phyloP scores from a whole-genome alignment of 169 alveolate species.

The Babesia caballi region DNA sequence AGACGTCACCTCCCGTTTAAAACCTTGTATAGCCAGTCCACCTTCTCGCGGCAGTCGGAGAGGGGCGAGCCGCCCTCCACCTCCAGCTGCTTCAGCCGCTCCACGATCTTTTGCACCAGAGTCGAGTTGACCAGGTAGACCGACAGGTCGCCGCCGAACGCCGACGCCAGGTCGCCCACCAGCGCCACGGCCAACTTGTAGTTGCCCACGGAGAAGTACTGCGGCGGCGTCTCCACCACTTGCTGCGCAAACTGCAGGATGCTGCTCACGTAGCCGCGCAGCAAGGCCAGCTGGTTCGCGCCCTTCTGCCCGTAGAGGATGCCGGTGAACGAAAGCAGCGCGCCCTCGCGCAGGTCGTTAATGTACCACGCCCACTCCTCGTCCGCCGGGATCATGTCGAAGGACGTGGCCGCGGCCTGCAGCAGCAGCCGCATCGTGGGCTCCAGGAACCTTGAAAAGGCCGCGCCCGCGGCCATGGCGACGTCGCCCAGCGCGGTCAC shows the following conservation, averaged over 20 bases:
- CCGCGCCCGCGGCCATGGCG: conserved; percentile 84
- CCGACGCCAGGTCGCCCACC: conserved; percentile 51
- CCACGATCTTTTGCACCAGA: conserved; percentile 14
- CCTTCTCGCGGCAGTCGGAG: conserved; percentile 56
- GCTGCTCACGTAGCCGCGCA: conserved; percentile 79
- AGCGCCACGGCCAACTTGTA: conserved; percentile 52
- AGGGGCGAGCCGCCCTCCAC: conserved; percentile 12
- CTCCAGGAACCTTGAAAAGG: conserved; percentile 73
- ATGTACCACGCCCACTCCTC: conserved; percentile 89
- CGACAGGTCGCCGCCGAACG: conserved; percentile 61
- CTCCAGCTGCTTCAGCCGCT: conserved; percentile 50
- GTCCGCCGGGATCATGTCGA: conserved; percentile 83
- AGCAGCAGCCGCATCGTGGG: conserved; percentile 78
- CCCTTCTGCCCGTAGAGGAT: conserved; percentile 86
- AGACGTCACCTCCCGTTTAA: background rate
- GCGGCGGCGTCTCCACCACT: conserved; percentile 62
- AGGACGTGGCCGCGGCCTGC: conserved; percentile 84
- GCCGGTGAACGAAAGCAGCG: conserved; percentile 83
- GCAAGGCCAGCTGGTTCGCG: conserved; percentile 72
- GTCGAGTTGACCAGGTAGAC: conserved; percentile 44
- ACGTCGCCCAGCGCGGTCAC: conserved; percentile 87
- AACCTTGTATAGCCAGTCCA: conserved; percentile 42
- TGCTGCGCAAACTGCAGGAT: conserved; percentile 80
- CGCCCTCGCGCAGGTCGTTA: conserved; percentile 85
- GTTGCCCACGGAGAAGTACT: conserved; percentile 29